Conservation (phyloP, 2,329 filamentous ascomycete species). For the Boeremia exigua region DNA sequence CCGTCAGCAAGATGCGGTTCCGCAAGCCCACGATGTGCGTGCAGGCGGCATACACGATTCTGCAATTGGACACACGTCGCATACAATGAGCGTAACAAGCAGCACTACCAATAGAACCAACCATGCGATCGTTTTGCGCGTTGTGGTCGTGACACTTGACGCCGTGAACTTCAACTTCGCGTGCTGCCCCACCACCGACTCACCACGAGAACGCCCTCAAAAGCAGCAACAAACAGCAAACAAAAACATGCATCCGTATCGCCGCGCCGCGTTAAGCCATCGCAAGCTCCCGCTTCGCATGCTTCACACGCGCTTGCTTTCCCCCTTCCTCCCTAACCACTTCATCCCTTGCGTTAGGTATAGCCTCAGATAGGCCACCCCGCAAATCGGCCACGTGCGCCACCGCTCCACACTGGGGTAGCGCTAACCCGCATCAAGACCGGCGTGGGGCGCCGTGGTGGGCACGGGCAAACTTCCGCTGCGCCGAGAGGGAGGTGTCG, state of each 20-base stretch:
- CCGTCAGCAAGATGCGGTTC: conserved; percentile 3
- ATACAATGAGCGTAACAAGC: conserved; percentile 1
- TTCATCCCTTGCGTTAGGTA: not conserved
- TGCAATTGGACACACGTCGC: not conserved
- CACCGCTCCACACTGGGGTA: conserved; percentile 10
- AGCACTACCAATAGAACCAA: not conserved
- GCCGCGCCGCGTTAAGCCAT: too few relatives aligned
- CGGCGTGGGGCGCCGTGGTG: not conserved
- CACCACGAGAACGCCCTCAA: not conserved
- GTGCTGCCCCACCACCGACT: not conserved
- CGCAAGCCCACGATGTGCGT: conserved; percentile 1
- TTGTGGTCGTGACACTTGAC: not conserved
- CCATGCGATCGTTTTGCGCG: not conserved
- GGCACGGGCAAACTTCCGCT: conserved; percentile 7
- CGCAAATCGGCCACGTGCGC: conserved; percentile 16
- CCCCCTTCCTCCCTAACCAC: not conserved
- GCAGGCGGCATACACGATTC: not conserved
- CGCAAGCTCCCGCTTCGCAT: not conserved
- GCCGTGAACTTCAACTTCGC: not conserved
- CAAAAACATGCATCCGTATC: not conserved
- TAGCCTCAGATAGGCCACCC: not conserved
- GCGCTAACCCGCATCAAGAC: not conserved
- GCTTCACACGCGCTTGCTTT: not conserved
- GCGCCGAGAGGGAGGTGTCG: conserved; percentile 8
- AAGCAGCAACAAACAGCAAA: not conserved